These are phyloP conservation scores for Skeletonema marinoi DNA, from an alignment of 108 stramenopile species.

Conservation along the genomic window DNA sequence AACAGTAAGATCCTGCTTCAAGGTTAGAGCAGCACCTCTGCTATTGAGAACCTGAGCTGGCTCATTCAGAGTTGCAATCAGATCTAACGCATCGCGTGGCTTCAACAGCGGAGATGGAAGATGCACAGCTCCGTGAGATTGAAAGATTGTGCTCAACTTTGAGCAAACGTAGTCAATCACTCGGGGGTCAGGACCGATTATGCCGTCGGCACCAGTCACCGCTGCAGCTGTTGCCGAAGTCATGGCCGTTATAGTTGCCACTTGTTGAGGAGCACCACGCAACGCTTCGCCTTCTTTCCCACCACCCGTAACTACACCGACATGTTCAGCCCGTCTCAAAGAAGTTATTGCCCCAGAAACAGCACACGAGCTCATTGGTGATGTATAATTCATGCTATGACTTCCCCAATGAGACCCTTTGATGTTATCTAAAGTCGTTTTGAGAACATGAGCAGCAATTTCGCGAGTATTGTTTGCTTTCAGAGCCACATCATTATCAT, in stretches of 20 bases:
- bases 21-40: conserved; percentile 55
- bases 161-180: conserved; percentile 58
- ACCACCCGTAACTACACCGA: conserved; percentile 50
- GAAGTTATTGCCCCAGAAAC: conserved; percentile 68
- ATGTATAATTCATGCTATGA: conserved; percentile 33
- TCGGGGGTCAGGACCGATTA: conserved; percentile 72
- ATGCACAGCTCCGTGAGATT: conserved; percentile 73
- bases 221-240: conserved; percentile 70
- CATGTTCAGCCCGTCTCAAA: conserved; percentile 60
- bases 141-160: conserved; percentile 53
- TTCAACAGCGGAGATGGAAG: conserved; percentile 66
- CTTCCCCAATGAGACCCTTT: conserved; percentile 33
- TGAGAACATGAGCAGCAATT: conserved; percentile 26
- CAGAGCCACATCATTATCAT: conserved; percentile 71
- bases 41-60: conserved; percentile 70
- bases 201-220: conserved; percentile 56
- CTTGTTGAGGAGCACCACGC: conserved; percentile 66
- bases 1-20: conserved; percentile 73
- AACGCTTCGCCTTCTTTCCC: conserved; percentile 73
- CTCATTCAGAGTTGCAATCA: conserved; percentile 32
- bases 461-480: conserved; percentile 54
- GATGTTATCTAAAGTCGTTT: conserved; percentile 27
- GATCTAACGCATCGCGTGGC: conserved; percentile 42
- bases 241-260: conserved; percentile 68
- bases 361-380: conserved; percentile 74